Evolutionary conservation across 805 yeast species (phyloP).

Genomic region (Candida vaughaniae): DNA sequence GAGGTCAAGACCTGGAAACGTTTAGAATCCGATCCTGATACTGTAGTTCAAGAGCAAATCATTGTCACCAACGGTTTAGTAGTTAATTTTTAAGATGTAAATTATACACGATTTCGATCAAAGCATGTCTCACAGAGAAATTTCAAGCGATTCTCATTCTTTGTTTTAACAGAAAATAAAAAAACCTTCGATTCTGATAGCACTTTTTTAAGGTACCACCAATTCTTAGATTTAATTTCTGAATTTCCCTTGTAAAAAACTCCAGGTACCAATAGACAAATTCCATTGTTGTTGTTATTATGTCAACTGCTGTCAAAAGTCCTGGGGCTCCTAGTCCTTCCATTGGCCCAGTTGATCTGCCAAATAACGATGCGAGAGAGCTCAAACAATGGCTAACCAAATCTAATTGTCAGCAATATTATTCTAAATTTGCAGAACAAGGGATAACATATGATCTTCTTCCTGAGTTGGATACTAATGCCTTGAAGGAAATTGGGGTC

Average conservation of each 20-base stretch:
- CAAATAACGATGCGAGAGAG: slow-evolving; percentile 16
- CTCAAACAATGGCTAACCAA: slow-evolving; percentile 37
- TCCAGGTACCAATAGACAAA: too few species aligned
- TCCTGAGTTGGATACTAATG: slow-evolving; percentile 58
- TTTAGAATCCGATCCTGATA: slow-evolving; percentile 47
- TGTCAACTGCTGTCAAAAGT: slow-evolving; percentile 3
- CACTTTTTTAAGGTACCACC: too few species aligned
- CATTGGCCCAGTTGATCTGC: neutral
- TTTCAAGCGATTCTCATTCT: neutral
- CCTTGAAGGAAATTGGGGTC: slow-evolving; percentile 73
- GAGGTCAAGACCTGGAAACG: slow-evolving; percentile 72
- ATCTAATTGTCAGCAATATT: slow-evolving; percentile 35
- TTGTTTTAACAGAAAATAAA: too few species aligned
- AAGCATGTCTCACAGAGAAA: neutral
- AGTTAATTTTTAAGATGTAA: slow-evolving; percentile 15
- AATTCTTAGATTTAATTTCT: too few species aligned
- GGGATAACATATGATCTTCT: slow-evolving; percentile 58
- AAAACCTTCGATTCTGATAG: too few species aligned
- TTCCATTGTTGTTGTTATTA: too few species aligned
- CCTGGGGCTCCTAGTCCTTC: slow-evolving; percentile 3
- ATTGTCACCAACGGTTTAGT: slow-evolving; percentile 48
- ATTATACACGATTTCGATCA: neutral
- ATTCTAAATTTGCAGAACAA: slow-evolving; percentile 39
- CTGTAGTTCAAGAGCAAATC: slow-evolving; percentile 48
- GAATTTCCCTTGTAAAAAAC: too few species aligned